Conservation (phyloP, 352 stramenopile genomes). For the Phytophthora pini region DNA sequence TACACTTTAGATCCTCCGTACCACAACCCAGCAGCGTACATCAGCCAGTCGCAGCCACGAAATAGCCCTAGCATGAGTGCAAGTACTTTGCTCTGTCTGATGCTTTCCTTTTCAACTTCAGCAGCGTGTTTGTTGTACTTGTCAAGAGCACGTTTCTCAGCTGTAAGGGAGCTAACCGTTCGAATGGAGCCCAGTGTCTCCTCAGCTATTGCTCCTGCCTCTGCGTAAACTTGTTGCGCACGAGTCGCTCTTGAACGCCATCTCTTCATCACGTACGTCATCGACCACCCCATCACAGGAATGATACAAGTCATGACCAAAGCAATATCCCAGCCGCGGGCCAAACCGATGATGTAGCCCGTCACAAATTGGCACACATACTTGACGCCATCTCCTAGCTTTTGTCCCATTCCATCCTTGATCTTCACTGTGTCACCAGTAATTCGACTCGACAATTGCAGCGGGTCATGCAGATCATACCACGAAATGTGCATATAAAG, state of each 20-base stretch:
- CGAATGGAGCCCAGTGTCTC: constrained; percentile 69
- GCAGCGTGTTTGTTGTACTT: constrained; percentile 30
- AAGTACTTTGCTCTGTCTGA: constrained; percentile 15
- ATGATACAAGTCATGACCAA: constrained; percentile 11
- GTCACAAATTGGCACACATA: constrained; percentile 44
- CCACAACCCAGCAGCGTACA: constrained; percentile 43
- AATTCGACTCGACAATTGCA: constrained; percentile 39
- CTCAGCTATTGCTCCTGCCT: constrained; percentile 35
- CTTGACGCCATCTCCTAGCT: constrained; percentile 42
- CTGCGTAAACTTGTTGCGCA: constrained; percentile 2
- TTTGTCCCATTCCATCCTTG: constrained; percentile 53
- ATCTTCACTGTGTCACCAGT: constrained; percentile 33
- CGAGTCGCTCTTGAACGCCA: not conserved
- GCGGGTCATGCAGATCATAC: constrained; percentile 38
- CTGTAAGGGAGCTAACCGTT: constrained; percentile 44
- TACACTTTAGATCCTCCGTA: constrained; percentile 43
- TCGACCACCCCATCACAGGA: constrained; percentile 4
- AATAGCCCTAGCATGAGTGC: constrained; percentile 28
- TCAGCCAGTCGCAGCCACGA: constrained; percentile 35
- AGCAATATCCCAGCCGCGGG: constrained; percentile 5
- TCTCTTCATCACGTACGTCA: not conserved
- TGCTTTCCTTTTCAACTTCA: constrained; percentile 29
- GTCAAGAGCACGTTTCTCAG: constrained; percentile 22
- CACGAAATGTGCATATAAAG: constrained; percentile 48
- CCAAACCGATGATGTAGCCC: constrained; percentile 18